Evolutionary conservation across 805 yeast genomes (phyloP), one percentile per base, ranked within the genome.

Genomic region (Metschnikowia anglica): DNA sequence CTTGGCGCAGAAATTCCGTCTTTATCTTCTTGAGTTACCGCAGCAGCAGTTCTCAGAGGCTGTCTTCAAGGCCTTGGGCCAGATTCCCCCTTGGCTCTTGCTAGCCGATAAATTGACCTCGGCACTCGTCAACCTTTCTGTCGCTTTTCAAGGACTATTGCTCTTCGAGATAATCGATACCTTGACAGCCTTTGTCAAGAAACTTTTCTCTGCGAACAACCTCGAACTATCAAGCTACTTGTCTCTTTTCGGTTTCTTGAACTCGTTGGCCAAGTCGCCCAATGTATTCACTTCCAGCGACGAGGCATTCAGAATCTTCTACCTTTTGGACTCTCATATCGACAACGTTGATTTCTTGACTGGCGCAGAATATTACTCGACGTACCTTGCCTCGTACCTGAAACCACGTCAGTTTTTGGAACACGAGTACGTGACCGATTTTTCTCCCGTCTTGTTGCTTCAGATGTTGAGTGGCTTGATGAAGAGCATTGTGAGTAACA

Each of bases 11-110:
- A 72, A 75, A 34, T 59, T 81, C 38, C 48, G 70, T 3, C 58
- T 68, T 1, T 79, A 80, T 51, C 72, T 82, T 25, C 48, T 66
- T 28, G 78, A 74, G 35, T 60, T 74, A 23, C 73, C 75, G 9
- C 51, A 49, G 11, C 80, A 75, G 51, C 52, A 56, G 23, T 77
- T 80, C 49, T 66, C 74, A 37, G 62, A 54, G 33, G 62, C 52
- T 44, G 63, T 58, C 36, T 55, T 62, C 47, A 63, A 59, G 37
- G 66, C 59, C 36, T 53, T 61, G 45, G 43, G 39, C 11, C 40
- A 33, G 10, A 29, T 58, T 6, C 55, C 62, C 17, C 73, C 74
- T 2, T 70, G 74, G 74, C 42, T 56, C 5, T 43, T 55, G 2
- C 52, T 70, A 32, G 63, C 62, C n/a, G 59, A 61, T 39, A 59